phyloP scores from a whole-genome alignment of 768 basidiomycete species.

The Saitozyma sp. region DNA sequence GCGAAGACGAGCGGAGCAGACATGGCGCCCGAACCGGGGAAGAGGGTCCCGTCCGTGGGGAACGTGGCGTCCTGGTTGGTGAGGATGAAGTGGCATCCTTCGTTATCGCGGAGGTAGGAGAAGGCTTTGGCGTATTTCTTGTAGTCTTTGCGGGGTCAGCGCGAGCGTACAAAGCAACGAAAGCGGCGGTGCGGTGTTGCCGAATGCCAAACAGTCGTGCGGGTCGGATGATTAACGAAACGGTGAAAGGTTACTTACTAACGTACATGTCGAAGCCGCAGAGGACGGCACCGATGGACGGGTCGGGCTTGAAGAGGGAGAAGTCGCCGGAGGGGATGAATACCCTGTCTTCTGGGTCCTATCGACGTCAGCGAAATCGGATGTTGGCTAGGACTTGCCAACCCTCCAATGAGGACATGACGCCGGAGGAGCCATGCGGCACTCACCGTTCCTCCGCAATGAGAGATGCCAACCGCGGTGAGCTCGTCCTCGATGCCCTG shows the following conservation, averaged over 20 bases:
- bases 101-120: constrained; percentile 79
- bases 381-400: background rate
- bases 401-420: background rate
- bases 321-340: constrained; percentile 73
- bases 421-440: background rate
- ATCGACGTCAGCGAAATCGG: constrained; percentile 1
- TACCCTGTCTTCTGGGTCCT: constrained; percentile 84
- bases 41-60: constrained; percentile 66
- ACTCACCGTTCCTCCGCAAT: constrained; percentile 80
- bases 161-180: too few species aligned
- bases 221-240: background rate
- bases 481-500: constrained; percentile 89
- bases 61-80: constrained; percentile 94
- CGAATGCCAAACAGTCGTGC: too few species aligned
- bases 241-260: constrained; percentile 54
- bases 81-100: constrained; percentile 76
- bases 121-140: constrained; percentile 91
- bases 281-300: constrained; percentile 84
- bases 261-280: constrained; percentile 83
- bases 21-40: constrained; percentile 82
- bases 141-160: constrained; percentile 59
- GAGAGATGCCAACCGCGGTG: constrained; percentile 75
- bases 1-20: constrained; percentile 78
- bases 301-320: constrained; percentile 61
- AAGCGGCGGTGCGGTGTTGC: too few species aligned